Conservation (phyloP, 2,329 filamentous ascomycete genomes). For the Epichloe coenophiala region DNA sequence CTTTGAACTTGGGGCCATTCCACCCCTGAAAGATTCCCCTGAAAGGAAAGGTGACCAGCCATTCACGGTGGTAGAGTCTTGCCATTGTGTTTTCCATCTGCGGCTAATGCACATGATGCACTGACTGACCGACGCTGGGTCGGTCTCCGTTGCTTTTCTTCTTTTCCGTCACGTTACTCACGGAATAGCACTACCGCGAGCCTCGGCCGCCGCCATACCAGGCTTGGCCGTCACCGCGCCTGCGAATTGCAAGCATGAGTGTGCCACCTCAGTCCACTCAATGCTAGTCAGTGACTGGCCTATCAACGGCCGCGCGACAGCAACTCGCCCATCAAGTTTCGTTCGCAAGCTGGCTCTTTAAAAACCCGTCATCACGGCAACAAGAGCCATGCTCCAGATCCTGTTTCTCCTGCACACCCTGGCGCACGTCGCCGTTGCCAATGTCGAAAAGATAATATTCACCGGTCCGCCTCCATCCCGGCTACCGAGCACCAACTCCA, state of each 20-base stretch:
- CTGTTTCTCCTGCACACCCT: conserved; percentile 1
- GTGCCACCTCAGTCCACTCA: too few relatives aligned
- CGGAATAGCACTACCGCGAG: not conserved
- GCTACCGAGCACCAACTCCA: conserved; percentile 29
- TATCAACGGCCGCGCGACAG: too few relatives aligned
- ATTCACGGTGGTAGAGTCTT: not conserved
- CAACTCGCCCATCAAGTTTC: not conserved
- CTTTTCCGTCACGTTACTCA: not conserved
- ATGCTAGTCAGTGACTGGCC: too few relatives aligned
- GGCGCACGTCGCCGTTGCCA: conserved; percentile 35
- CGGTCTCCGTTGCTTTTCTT: too few relatives aligned
- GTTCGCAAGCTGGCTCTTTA: not conserved
- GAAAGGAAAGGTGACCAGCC: not conserved
- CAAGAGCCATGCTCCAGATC: not conserved
- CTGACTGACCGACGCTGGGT: too few relatives aligned
- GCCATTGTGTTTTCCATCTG: too few relatives aligned
- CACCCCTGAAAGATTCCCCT: too few relatives aligned
- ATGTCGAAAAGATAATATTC: conserved; percentile 94
- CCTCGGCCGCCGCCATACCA: too few relatives aligned
- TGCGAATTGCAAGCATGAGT: too few relatives aligned
- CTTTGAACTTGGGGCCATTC: too few relatives aligned
- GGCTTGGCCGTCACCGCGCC: too few relatives aligned
- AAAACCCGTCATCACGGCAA: not conserved
- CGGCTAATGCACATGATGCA: too few relatives aligned
- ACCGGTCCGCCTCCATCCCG: conserved; percentile 48